A percentile compares a stretch with the other conserved stretches of the same genome.
phyloP scores from a whole-genome alignment of 768 basidiomycete species.

The Fistulinella prunicolor region DNA sequence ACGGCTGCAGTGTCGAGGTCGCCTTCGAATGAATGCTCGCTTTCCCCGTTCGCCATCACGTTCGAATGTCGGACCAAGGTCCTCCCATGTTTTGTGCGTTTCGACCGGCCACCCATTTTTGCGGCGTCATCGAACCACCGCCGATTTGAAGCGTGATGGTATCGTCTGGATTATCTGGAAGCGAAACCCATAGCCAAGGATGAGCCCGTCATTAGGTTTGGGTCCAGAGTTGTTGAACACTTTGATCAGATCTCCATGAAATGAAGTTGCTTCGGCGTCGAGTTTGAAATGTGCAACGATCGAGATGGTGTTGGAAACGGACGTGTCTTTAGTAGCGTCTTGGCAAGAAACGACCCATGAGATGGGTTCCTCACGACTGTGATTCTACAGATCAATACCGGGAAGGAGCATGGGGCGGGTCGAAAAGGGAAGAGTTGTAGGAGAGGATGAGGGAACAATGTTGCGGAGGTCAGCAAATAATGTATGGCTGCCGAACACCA shows the following conservation, averaged over 20 bases:
- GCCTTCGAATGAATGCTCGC: conserved; percentile 46
- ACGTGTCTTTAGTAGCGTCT: conserved; percentile 4
- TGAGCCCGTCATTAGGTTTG: conserved; percentile 86
- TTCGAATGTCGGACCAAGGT: conserved; percentile 56
- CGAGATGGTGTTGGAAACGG: conserved; percentile 45
- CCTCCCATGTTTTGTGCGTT: conserved; percentile 50
- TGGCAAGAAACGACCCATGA: conserved; percentile 69
- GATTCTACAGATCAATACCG: conserved; percentile 84
- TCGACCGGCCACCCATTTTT: conserved; percentile 65
- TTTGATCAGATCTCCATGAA: conserved; percentile 33
- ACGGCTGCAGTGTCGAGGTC: conserved; percentile 65
- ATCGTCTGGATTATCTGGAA: conserved; percentile 80
- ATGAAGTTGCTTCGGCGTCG: conserved; percentile 14
- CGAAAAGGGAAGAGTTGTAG: conserved; percentile 46
- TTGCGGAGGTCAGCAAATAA: too few relatives aligned
- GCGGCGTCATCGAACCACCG: conserved; percentile 42
- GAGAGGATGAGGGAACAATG: conserved; percentile 80
- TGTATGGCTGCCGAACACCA: too few relatives aligned
- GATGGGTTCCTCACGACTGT: conserved; percentile 76
- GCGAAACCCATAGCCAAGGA: conserved; percentile 91
- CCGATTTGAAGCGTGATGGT: conserved; percentile 79
- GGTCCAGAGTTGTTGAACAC: conserved; percentile 91
- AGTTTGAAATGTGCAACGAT: conserved; percentile 53
- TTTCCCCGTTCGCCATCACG: conserved; percentile 27
- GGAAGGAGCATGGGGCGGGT: conserved; percentile 82